A percentile compares a stretch with the other conserved stretches of the same genome.
Evolutionary conservation across 1,284 basidiomycete species (phyloP).

Genomic region (Leccinum pachyderme): DNA sequence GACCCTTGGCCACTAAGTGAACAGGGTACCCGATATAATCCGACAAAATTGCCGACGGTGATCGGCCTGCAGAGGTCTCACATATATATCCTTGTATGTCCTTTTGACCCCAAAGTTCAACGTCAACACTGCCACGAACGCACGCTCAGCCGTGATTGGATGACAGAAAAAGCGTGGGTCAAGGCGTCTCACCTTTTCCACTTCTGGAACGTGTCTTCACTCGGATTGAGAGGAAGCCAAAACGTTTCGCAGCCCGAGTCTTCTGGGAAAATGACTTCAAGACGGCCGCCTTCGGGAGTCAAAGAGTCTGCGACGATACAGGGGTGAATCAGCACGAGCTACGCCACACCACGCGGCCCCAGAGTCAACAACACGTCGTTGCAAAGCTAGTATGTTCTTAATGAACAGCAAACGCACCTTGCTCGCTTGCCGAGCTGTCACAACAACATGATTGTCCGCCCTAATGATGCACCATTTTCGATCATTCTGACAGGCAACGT

Average conservation of each 20-base stretch:
- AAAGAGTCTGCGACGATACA: conserved; percentile 45
- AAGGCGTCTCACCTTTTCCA: conserved; percentile 54
- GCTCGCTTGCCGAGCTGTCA: conserved; percentile 63
- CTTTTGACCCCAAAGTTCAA: conserved; percentile 48
- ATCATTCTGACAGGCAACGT: conserved; percentile 49
- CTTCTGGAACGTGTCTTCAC: conserved; percentile 41
- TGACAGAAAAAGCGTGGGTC: neutral
- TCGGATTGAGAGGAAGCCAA: conserved; percentile 55
- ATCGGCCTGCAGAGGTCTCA: conserved; percentile 36
- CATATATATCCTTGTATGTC: conserved; percentile 66
- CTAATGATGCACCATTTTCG: conserved; percentile 69
- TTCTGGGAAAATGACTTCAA: conserved; percentile 58
- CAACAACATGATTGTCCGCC: conserved; percentile 45
- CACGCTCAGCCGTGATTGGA: conserved; percentile 5
- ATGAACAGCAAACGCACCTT: conserved; percentile 44
- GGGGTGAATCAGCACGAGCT: conserved; percentile 70
- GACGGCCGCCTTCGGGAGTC: conserved; percentile 44
- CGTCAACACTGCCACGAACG: conserved; percentile 43
- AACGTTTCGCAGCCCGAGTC: conserved; percentile 55
- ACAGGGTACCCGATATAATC: conserved; percentile 59
- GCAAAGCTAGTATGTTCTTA: neutral
- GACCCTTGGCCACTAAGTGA: conserved; percentile 66
- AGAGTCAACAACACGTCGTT: neutral
- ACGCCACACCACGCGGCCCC: conserved; percentile 1
- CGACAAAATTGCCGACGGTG: conserved; percentile 54